Percentiles rank a stretch among this genome's conserved stretches.
Evolutionary conservation across 352 stramenopile genomes (phyloP).

Genomic region (Plasmopara viticola): DNA sequence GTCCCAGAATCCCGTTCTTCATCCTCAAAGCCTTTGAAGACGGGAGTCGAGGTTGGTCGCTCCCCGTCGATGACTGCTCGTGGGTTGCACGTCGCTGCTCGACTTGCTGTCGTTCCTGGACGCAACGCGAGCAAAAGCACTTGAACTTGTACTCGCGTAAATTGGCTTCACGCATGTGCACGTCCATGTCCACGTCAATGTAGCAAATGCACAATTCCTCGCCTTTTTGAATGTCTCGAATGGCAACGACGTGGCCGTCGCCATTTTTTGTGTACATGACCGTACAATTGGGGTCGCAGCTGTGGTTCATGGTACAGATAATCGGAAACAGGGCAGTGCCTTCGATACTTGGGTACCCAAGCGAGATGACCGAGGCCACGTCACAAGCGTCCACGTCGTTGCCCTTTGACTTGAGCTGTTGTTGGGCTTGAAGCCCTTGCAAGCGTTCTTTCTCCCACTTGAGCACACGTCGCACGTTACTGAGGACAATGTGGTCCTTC

Average conservation of each 20-base stretch:
- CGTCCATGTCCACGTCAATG: slow-evolving; percentile 82
- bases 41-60: neutral
- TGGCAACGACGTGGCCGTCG: slow-evolving; percentile 57
- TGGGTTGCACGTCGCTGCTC: slow-evolving; percentile 5
- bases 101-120: slow-evolving; percentile 33
- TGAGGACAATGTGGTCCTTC: slow-evolving; percentile 28
- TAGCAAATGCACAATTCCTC: slow-evolving; percentile 96
- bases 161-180: slow-evolving; percentile 56
- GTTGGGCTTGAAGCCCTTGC: slow-evolving; percentile 15
- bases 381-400: slow-evolving; percentile 22
- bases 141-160: slow-evolving; percentile 80
- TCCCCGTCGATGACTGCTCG: slow-evolving; percentile 5
- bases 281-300: slow-evolving; percentile 89
- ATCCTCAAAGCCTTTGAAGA: slow-evolving; percentile 14
- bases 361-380: slow-evolving; percentile 22
- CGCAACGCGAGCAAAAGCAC: slow-evolving; percentile 62
- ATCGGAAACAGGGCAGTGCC: slow-evolving; percentile 91
- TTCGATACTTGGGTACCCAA: slow-evolving; percentile 64
- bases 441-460: slow-evolving; percentile 36
- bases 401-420: slow-evolving; percentile 74
- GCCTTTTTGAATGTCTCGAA: slow-evolving; percentile 62
- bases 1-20: slow-evolving; percentile 6
- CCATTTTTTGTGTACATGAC: slow-evolving; percentile 84
- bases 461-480: slow-evolving; percentile 38
- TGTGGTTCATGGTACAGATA: slow-evolving; percentile 97